These are phyloP conservation scores for Aspergillus sp. DNA, from an alignment of 2,329 filamentous ascomycete genomes.

Conservation along the genomic window DNA sequence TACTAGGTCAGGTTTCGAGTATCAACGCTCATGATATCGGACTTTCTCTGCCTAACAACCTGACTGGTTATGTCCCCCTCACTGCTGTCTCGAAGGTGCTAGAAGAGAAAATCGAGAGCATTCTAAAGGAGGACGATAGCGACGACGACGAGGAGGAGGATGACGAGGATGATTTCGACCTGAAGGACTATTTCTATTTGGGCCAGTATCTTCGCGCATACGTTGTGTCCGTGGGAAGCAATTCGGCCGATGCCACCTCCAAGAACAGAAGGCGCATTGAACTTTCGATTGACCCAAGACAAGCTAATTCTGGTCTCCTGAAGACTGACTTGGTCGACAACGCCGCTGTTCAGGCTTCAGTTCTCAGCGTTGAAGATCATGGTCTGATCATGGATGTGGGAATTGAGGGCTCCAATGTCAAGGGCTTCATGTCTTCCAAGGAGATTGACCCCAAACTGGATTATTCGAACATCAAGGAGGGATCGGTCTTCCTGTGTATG, in stretches of 20 bases:
- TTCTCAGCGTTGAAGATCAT: conserved; percentile 92
- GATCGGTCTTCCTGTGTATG: conserved; percentile 79
- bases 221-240: conserved; percentile 73
- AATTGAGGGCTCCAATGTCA: conserved; percentile 64
- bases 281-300: conserved; percentile 75
- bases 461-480: conserved; percentile 71
- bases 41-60: conserved; percentile 86
- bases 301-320: conserved; percentile 73
- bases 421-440: conserved; percentile 81
- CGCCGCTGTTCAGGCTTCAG: conserved; percentile 79
- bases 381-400: conserved; percentile 92
- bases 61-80: conserved; percentile 84
- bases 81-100: conserved; percentile 85
- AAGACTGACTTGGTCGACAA: conserved; percentile 73
- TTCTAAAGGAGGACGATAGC: conserved; percentile 60
- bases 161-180: conserved; percentile 62
- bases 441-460: conserved; percentile 69
- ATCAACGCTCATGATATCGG: conserved; percentile 78
- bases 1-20: conserved; percentile 81
- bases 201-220: conserved; percentile 88
- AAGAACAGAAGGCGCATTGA: conserved; percentile 81
- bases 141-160: conserved; percentile 55
- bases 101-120: conserved; percentile 69
- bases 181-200: conserved; percentile 71
- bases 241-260: conserved; percentile 47